Evolutionary conservation across 768 basidiomycete genomes (phyloP).

Genomic region (Mycena capillaripes): DNA sequence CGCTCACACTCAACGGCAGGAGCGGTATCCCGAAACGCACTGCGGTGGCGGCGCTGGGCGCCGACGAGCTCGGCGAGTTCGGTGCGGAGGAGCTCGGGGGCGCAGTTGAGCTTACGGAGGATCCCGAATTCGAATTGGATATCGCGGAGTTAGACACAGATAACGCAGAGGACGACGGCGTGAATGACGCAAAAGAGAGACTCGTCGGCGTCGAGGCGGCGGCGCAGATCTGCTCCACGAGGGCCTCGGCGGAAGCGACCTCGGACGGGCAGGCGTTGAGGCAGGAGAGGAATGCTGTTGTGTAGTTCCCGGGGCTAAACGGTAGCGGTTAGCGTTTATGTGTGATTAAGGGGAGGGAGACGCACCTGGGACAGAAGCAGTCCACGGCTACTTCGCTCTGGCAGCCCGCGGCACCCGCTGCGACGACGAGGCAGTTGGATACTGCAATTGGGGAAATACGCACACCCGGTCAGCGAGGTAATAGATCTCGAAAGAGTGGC

Average conservation of each 20-base stretch:
- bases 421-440: neutral
- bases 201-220: neutral
- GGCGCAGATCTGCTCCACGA: neutral
- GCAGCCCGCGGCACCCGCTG: neutral
- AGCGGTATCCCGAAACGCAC: neutral
- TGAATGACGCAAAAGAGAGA: neutral
- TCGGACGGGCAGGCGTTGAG: neutral
- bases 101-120: too few relatives aligned
- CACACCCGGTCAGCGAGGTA: neutral
- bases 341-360: neutral
- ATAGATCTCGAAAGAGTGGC: neutral
- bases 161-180: neutral
- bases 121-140: too few relatives aligned
- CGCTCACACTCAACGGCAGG: neutral
- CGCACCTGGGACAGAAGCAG: slow-evolving; percentile 6
- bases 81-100: too few relatives aligned
- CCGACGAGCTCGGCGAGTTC: too few relatives aligned
- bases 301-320: neutral
- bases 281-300: neutral
- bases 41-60: too few relatives aligned
- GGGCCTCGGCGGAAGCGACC: neutral
- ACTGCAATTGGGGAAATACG: neutral
- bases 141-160: too few relatives aligned
- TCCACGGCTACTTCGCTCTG: neutral
- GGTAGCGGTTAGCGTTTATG: too few relatives aligned